Evolutionary conservation across 768 basidiomycete genomes (phyloP).

Genomic region (Fistulinella prunicolor): DNA sequence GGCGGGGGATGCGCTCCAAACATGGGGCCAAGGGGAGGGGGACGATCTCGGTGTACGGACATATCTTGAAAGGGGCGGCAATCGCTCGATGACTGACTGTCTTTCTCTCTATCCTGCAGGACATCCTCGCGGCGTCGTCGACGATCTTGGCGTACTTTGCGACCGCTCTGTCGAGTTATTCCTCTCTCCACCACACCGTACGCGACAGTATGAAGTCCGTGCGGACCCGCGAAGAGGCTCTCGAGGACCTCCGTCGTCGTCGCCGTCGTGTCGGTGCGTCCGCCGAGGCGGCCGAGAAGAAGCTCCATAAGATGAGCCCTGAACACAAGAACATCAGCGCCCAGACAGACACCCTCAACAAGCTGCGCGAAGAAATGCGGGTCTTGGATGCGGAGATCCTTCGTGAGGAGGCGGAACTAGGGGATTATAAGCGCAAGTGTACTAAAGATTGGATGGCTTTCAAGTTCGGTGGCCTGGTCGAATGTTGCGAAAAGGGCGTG

Average conservation of each 20-base stretch:
- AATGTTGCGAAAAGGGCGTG: conserved; percentile 78
- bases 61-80: not conserved
- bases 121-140: conserved; percentile 69
- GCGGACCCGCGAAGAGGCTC: conserved; percentile 77
- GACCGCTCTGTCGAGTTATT: conserved; percentile 63
- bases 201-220: conserved; percentile 71
- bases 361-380: conserved; percentile 73
- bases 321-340: conserved; percentile 79
- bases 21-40: conserved; percentile 78
- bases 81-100: not conserved
- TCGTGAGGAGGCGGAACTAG: conserved; percentile 72
- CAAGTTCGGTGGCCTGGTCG: conserved; percentile 85
- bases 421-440: conserved; percentile 78
- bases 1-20: conserved; percentile 66
- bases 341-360: conserved; percentile 72
- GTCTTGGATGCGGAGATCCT: conserved; percentile 79
- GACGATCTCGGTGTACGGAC: conserved; percentile 72
- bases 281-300: conserved; percentile 84
- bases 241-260: conserved; percentile 73
- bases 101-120: conserved; percentile 48
- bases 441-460: conserved; percentile 70
- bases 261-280: conserved; percentile 63
- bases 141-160: conserved; percentile 67
- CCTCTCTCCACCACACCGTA: conserved; percentile 65
- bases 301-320: conserved; percentile 84